Conservation (phyloP, 148 eudicot genomes). For the Beta vulgaris region DNA sequence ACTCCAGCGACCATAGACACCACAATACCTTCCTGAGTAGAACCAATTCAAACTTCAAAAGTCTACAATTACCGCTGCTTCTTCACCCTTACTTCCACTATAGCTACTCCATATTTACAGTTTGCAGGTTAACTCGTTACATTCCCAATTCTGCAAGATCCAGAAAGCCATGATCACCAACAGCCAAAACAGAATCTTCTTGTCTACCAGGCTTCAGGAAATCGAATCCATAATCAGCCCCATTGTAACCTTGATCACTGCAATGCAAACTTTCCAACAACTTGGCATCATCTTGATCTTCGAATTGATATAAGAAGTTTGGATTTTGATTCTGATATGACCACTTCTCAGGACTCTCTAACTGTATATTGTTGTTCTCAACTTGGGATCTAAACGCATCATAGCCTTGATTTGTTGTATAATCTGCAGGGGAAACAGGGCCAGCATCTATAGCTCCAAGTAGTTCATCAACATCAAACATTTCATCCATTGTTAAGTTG, state of each 20-base stretch:
- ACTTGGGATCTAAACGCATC: slow-evolving; percentile 3
- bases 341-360: slow-evolving; percentile 1
- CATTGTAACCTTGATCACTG: slow-evolving; percentile 12
- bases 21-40: background rate
- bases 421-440: slow-evolving; percentile 11
- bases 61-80: no score
- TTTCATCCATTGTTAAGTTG: slow-evolving; percentile 26
- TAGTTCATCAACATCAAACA: slow-evolving; percentile 65
- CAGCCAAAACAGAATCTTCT: slow-evolving; percentile 35
- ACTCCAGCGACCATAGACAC: background rate
- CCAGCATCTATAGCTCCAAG: slow-evolving; percentile 34
- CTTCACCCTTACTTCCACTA: background rate
- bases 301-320: slow-evolving; percentile 18
- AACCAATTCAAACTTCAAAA: background rate
- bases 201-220: slow-evolving; percentile 46
- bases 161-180: slow-evolving; percentile 28
- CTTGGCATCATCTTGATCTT: slow-evolving; percentile 17
- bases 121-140: background rate
- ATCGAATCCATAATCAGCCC: slow-evolving; percentile 33
- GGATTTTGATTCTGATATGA: background rate
- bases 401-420: background rate
- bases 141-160: slow-evolving; percentile 29
- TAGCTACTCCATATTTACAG: background rate
- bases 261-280: slow-evolving; percentile 2
- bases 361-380: slow-evolving; percentile 13